phyloP scores from a whole-genome alignment of 2,329 filamentous ascomycete species.

The Ascocoryne sarcoides region DNA sequence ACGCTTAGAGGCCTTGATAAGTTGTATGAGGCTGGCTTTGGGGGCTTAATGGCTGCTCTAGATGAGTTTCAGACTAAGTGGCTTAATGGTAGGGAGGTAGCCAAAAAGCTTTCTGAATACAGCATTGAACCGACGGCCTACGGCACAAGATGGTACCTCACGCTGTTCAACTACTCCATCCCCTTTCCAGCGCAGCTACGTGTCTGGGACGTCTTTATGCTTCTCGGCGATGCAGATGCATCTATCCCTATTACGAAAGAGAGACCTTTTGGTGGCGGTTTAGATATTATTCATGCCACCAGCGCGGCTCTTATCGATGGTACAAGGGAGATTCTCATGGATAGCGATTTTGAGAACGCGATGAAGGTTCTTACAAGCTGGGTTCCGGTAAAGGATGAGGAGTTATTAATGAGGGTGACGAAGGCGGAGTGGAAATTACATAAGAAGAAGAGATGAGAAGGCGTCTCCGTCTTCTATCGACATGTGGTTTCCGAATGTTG shows the following conservation, averaged over 20 bases:
- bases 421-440: conserved; percentile 75
- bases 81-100: conserved; percentile 71
- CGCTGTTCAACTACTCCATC: conserved; percentile 92
- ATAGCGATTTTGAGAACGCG: conserved; percentile 92
- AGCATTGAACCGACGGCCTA: conserved; percentile 84
- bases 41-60: conserved; percentile 76
- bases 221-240: conserved; percentile 69
- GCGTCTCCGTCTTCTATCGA: not conserved
- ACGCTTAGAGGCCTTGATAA: conserved; percentile 75
- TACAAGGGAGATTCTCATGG: conserved; percentile 76
- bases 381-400: conserved; percentile 89
- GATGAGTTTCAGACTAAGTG: conserved; percentile 78
- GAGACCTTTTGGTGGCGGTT: conserved; percentile 48
- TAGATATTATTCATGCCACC: conserved; percentile 85
- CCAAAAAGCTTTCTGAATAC: conserved; percentile 66
- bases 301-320: conserved; percentile 86
- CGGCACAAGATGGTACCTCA: conserved; percentile 94
- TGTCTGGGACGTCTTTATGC: conserved; percentile 96
- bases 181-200: conserved; percentile 90
- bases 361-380: conserved; percentile 96
- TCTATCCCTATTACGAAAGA: conserved; percentile 21
- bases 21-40: conserved; percentile 77
- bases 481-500: no score
- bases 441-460: conserved; percentile 33
- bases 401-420: conserved; percentile 84